Conservation (phyloP, 2,329 filamentous ascomycete species). For the Penicillium sp. region DNA sequence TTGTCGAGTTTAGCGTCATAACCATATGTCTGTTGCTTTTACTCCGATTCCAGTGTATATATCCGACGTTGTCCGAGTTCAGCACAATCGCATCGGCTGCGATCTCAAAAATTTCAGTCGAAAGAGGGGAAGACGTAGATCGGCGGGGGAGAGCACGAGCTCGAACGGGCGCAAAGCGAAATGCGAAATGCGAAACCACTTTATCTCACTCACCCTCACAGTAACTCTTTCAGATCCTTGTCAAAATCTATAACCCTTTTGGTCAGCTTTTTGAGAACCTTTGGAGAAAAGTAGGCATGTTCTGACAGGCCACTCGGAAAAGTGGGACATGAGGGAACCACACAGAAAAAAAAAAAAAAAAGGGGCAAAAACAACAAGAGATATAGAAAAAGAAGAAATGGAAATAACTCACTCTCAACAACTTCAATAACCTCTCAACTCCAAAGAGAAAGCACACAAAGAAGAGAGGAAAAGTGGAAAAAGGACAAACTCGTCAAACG, state of each 20-base stretch:
- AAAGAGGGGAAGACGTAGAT: constrained; percentile 9
- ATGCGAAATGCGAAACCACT: not conserved
- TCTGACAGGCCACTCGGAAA: constrained; percentile 24
- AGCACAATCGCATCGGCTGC: constrained; percentile 1
- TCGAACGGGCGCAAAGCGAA: constrained; percentile 1
- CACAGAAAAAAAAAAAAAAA: not conserved
- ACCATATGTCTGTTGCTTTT: not conserved
- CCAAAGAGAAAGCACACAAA: constrained; percentile 8
- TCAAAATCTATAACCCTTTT: constrained; percentile 16
- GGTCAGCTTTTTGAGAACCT: constrained; percentile 24
- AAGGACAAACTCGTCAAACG: constrained; percentile 23
- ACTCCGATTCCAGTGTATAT: not conserved
- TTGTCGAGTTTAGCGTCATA: not conserved
- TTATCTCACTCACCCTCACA: constrained; percentile 24
- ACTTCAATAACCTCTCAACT: constrained; percentile 6
- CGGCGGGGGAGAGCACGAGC: constrained; percentile 5
- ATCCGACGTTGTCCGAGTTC: not conserved
- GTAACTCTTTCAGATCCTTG: constrained; percentile 19
- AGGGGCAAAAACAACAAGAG: not conserved
- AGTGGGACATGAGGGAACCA: constrained; percentile 7
- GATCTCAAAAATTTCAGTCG: constrained; percentile 3
- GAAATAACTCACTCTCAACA: not conserved
- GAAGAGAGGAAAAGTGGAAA: constrained; percentile 13
- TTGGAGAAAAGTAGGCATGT: constrained; percentile 20
- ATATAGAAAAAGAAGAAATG: not conserved